phyloP scores from a whole-genome alignment of 495 filamentous ascomycete species.

The Penicillium desertorum region DNA sequence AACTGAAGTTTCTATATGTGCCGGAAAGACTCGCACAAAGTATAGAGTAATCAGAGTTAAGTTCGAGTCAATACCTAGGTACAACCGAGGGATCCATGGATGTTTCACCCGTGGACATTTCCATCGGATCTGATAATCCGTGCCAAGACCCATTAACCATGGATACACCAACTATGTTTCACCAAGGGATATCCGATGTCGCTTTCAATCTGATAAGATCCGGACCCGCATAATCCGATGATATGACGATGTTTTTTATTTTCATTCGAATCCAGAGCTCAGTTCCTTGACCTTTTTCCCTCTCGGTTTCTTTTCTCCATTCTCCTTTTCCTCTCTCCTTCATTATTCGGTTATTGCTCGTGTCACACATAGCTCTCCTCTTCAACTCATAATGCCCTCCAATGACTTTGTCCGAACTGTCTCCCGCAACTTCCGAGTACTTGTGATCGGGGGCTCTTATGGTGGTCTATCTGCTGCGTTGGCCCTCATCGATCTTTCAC shows the following conservation, averaged over 20 bases:
- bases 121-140: constrained; percentile 14
- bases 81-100: neutral
- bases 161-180: neutral
- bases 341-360: neutral
- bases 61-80: neutral
- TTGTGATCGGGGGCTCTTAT: constrained; percentile 65
- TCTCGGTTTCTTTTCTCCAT: neutral
- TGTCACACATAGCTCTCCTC: neutral
- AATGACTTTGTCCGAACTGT: constrained; percentile 29
- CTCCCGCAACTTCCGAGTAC: constrained; percentile 39
- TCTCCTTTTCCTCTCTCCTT: neutral
- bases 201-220: constrained; percentile 16
- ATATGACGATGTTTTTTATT: neutral
- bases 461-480: constrained; percentile 60
- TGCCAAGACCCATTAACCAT: constrained; percentile 1
- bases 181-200: constrained; percentile 4
- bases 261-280: neutral
- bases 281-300: neutral
- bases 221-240: constrained; percentile 3
- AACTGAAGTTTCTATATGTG: neutral
- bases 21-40: neutral
- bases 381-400: constrained; percentile 30
- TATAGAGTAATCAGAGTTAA: neutral
- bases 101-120: neutral
- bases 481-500: constrained; percentile 59